Percentiles rank a stretch among this genome's conserved stretches.
These are phyloP conservation scores for Termitomyces sp. DNA, from an alignment of 768 basidiomycete genomes.

Conservation along the genomic window DNA sequence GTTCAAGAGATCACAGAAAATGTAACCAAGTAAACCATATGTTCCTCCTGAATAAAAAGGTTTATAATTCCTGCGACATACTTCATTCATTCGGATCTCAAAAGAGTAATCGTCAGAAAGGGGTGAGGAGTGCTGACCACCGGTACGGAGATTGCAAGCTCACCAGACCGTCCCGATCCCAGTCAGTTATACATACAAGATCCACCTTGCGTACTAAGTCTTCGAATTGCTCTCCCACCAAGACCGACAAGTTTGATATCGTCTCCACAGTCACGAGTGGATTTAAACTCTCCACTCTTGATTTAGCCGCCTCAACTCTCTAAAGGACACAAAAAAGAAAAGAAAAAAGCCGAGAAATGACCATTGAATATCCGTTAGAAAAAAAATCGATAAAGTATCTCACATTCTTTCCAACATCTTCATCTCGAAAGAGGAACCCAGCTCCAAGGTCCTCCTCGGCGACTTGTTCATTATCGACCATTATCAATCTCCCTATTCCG, in stretches of 20 bases:
- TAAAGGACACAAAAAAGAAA: no score
- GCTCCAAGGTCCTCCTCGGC: conserved; percentile 83
- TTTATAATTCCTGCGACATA: conserved; percentile 70
- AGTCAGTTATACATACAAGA: conserved; percentile 86
- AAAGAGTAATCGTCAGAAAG: conserved; percentile 5
- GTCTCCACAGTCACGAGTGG: conserved; percentile 85
- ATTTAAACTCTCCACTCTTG: conserved; percentile 86
- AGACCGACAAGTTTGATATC: conserved; percentile 43
- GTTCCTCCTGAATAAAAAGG: conserved; percentile 92
- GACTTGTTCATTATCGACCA: conserved; percentile 78
- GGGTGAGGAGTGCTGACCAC: no score
- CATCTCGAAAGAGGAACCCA: conserved; percentile 92
- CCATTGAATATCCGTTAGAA: conserved; percentile 33
- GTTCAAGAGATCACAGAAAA: conserved; percentile 87
- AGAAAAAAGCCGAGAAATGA: conserved; percentile 30
- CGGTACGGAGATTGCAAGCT: conserved; percentile 30
- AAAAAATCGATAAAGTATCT: conserved; percentile 16
- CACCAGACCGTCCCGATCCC: conserved; percentile 67
- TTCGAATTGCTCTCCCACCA: conserved; percentile 53
- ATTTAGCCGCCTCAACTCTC: conserved; percentile 83
- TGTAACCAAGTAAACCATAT: conserved; percentile 88
- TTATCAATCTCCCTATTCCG: conserved; percentile 86
- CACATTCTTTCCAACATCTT: conserved; percentile 89
- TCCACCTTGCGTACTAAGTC: conserved; percentile 65
- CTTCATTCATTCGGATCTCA: conserved; percentile 75